These are phyloP conservation scores for Nannizziopsis arthrosporioides DNA, from an alignment of 2,329 filamentous ascomycete genomes.

Conservation along the genomic window DNA sequence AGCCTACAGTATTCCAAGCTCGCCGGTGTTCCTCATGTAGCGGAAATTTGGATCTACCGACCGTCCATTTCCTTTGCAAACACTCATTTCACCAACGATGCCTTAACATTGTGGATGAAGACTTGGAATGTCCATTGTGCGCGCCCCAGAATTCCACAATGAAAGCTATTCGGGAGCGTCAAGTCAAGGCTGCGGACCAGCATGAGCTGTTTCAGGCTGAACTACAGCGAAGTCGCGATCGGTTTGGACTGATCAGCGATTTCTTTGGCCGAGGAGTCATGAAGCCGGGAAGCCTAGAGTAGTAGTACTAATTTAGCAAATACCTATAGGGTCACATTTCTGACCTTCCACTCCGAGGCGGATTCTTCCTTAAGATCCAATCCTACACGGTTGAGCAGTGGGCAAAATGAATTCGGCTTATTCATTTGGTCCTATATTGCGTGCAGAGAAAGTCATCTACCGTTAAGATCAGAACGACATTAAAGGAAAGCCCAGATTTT, in stretches of 20 bases:
- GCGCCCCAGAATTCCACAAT: conserved; percentile 76
- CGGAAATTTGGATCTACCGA: conserved; percentile 67
- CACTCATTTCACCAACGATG: conserved; percentile 94
- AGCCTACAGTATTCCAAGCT: conserved; percentile 81
- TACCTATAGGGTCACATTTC: no score
- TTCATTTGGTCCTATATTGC: no score
- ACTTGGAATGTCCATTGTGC: conserved; percentile 76
- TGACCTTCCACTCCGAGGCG: no score
- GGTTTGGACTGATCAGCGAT: conserved; percentile 82
- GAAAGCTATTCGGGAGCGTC: conserved; percentile 69
- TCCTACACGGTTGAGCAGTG: no score
- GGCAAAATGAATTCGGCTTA: no score
- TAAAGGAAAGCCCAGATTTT: no score
- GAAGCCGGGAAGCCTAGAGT: no score
- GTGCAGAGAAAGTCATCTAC: no score
- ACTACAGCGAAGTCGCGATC: conserved; percentile 62
- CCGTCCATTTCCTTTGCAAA: conserved; percentile 92
- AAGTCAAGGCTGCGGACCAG: conserved; percentile 72
- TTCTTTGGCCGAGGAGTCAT: conserved; percentile 58
- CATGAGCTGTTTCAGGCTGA: conserved; percentile 84
- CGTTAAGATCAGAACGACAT: no score
- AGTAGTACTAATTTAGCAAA: no score
- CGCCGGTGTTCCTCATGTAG: conserved; percentile 78
- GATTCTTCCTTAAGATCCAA: no score
- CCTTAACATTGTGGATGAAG: conserved; percentile 54